These are phyloP conservation scores for Pistacia integerrima DNA, from an alignment of 345 rosid species.

Conservation along the genomic window DNA sequence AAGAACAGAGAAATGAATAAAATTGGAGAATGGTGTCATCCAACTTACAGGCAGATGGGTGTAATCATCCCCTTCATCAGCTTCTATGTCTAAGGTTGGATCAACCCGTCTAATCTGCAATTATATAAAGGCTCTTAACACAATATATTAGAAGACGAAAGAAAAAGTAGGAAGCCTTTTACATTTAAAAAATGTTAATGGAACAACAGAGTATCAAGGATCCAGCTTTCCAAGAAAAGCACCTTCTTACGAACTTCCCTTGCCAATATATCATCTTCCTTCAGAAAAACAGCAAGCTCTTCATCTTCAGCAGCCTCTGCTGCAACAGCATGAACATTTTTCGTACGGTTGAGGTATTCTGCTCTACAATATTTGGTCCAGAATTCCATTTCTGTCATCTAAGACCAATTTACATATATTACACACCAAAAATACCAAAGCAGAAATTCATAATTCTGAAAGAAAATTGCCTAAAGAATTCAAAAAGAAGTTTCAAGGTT, in stretches of 20 bases:
- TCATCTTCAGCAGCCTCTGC: slow-evolving; percentile 99
- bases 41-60: slow-evolving; percentile 83
- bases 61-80: slow-evolving; percentile 95
- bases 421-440: slow-evolving; percentile 14
- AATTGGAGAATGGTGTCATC: slow-evolving; percentile 1
- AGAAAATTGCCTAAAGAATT: slow-evolving; percentile 8
- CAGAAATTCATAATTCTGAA: slow-evolving; percentile 1
- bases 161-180: slow-evolving; percentile 7
- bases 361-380: slow-evolving; percentile 98
- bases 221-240: slow-evolving; percentile 21
- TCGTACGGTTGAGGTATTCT: slow-evolving; percentile 79
- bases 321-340: slow-evolving; percentile 70
- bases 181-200: slow-evolving; percentile 4
- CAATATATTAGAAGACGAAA: slow-evolving; percentile 15
- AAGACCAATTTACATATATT: slow-evolving; percentile 19
- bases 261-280: slow-evolving; percentile 86
- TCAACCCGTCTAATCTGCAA: slow-evolving; percentile 87
- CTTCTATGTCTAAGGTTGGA: slow-evolving; percentile 95
- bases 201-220: not conserved
- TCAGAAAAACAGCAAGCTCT: slow-evolving; percentile 88
- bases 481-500: slow-evolving; percentile 13
- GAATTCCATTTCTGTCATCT: slow-evolving; percentile 93
- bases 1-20: not conserved
- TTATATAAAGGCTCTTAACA: slow-evolving; percentile 15
- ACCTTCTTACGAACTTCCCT: slow-evolving; percentile 82